A percentile compares a stretch with the other conserved stretches of the same genome.
These are phyloP conservation scores for Phytophthora constricta DNA, from an alignment of 352 stramenopile species.

Conservation along the genomic window DNA sequence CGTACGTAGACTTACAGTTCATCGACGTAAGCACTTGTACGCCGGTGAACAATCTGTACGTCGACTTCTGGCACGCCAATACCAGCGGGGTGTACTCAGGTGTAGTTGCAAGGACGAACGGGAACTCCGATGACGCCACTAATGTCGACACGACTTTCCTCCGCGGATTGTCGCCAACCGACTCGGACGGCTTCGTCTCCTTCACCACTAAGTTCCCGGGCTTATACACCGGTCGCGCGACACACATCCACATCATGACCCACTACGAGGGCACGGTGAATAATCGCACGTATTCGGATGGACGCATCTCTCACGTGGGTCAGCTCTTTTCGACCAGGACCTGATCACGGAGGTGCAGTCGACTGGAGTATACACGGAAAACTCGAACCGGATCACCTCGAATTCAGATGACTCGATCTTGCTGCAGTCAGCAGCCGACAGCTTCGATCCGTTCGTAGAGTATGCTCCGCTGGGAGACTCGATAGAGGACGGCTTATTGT, in stretches of 20 bases:
- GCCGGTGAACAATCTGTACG: slow-evolving; percentile 24
- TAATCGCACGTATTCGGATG: slow-evolving; percentile 25
- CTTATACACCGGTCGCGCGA: slow-evolving; percentile 20
- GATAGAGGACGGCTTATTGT: slow-evolving; percentile 25
- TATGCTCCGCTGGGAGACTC: slow-evolving; percentile 14
- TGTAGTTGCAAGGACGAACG: slow-evolving; percentile 27
- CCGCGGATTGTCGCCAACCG: slow-evolving; percentile 22
- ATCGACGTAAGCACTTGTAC: slow-evolving; percentile 30
- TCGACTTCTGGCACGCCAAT: slow-evolving; percentile 29
- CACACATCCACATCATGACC: slow-evolving; percentile 32
- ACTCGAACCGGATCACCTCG: slow-evolving; percentile 12
- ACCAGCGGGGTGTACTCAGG: slow-evolving; percentile 26
- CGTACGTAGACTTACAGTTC: slow-evolving; percentile 32
- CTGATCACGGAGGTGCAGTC: slow-evolving; percentile 31
- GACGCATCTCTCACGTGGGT: slow-evolving; percentile 23
- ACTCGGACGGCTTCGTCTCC: slow-evolving; percentile 26
- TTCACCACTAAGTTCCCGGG: slow-evolving; percentile 36
- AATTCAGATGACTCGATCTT: slow-evolving; percentile 28
- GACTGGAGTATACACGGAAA: slow-evolving; percentile 19
- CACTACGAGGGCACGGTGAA: slow-evolving; percentile 16
- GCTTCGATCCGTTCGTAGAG: slow-evolving; percentile 30
- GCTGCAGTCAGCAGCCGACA: slow-evolving; percentile 14
- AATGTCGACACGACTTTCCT: slow-evolving; percentile 28
- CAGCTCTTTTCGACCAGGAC: slow-evolving; percentile 33
- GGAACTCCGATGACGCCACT: slow-evolving; percentile 16